Evolutionary conservation across 176 grass and related monocot genomes (phyloP).

Genomic region (maize (Zea mays)): DNA sequence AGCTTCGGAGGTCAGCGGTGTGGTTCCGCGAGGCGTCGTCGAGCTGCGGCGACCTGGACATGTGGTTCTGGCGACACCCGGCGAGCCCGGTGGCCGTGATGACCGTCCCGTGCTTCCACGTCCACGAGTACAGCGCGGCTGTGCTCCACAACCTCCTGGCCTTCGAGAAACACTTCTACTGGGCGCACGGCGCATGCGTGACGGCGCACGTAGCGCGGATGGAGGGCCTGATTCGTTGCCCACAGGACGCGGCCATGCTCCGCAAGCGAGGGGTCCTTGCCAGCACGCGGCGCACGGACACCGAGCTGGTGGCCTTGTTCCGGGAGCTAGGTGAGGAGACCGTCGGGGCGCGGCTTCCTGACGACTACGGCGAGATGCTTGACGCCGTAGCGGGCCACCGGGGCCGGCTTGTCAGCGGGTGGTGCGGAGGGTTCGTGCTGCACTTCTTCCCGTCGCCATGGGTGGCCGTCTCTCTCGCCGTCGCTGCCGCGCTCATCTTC

Average conservation of each 20-base stretch:
- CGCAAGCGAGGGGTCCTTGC: constrained; percentile 31
- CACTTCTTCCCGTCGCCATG: constrained; percentile 58
- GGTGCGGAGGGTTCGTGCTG: constrained; percentile 45
- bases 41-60: constrained; percentile 33
- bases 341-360: constrained; percentile 21
- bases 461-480: constrained; percentile 44
- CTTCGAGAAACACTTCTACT: constrained; percentile 50
- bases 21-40: constrained; percentile 30
- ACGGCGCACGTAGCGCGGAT: constrained; percentile 40
- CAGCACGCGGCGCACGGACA: constrained; percentile 24
- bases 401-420: not conserved
- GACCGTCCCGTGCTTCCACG: constrained; percentile 40
- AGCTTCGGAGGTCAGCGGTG: constrained; percentile 42
- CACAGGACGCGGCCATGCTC: constrained; percentile 47
- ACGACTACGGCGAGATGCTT: constrained; percentile 35
- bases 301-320: constrained; percentile 39
- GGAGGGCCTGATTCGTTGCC: constrained; percentile 42
- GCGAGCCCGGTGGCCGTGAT: constrained; percentile 42
- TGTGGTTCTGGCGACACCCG: constrained; percentile 36
- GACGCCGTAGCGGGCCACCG: constrained; percentile 26
- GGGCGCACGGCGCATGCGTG: constrained; percentile 33
- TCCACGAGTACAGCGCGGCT: constrained; percentile 39
- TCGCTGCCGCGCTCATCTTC: constrained; percentile 36
- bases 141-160: constrained; percentile 49
- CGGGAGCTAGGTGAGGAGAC: constrained; percentile 41